Percentiles rank a stretch among this genome's conserved stretches.
Evolutionary conservation across 768 basidiomycete species (phyloP).

Genomic region (Rhizopogon salebrosus): DNA sequence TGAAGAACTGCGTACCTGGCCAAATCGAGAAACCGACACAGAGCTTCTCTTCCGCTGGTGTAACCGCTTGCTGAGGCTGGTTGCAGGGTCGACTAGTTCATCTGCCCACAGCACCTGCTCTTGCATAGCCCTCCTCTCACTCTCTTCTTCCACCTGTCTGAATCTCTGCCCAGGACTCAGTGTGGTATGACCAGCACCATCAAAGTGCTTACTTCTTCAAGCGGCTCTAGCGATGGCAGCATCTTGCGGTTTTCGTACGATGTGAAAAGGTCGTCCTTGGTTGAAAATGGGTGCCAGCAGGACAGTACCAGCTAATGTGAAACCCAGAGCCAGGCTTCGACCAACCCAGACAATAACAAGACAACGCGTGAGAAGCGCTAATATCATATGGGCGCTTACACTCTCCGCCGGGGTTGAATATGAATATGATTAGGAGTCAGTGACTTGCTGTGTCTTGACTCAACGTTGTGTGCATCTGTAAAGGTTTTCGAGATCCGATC

Average conservation of each 20-base stretch:
- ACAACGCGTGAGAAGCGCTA: no score
- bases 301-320: no score
- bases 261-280: not conserved
- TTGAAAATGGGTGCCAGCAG: no score
- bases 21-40: constrained; percentile 56
- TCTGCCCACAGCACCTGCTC: constrained; percentile 17
- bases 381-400: no score
- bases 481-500: no score
- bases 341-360: no score
- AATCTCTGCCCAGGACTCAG: constrained; percentile 39
- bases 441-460: no score
- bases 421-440: no score
- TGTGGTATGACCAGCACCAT: not conserved
- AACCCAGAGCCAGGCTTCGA: no score
- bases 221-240: constrained; percentile 18
- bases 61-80: constrained; percentile 20
- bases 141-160: constrained; percentile 52
- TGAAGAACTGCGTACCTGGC: constrained; percentile 39
- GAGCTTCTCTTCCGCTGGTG: constrained; percentile 39
- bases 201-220: constrained; percentile 22
- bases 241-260: constrained; percentile 7
- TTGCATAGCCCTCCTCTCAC: constrained; percentile 42
- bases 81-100: constrained; percentile 16
- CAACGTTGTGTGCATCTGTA: no score
- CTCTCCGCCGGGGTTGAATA: no score